Conservation (phyloP, 1,139 yeast genomes). For the Tardiomyces blankii region DNA sequence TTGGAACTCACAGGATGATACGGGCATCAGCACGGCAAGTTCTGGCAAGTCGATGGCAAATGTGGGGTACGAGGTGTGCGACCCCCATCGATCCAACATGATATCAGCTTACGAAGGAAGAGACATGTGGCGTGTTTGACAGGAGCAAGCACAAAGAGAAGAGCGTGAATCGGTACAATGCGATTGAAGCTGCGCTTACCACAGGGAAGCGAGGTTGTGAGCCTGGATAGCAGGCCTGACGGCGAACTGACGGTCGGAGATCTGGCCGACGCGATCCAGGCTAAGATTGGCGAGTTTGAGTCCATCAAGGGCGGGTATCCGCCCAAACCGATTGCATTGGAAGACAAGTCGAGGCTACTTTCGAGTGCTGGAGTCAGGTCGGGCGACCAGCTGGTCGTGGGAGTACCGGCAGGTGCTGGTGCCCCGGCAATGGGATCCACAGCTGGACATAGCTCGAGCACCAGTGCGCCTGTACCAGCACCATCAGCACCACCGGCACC, state of each 20-base stretch:
- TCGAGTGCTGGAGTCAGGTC: constrained; percentile 35
- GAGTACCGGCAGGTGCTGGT: constrained; percentile 6
- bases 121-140: too few species aligned
- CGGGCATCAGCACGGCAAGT: too few species aligned
- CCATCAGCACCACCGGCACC: neutral
- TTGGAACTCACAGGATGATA: too few species aligned
- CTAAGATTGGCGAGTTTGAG: constrained; percentile 7
- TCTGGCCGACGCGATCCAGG: constrained; percentile 10
- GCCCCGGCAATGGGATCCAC: neutral
- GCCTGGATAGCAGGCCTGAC: constrained; percentile 7
- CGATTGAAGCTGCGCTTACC: constrained; percentile 17
- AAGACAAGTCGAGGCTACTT: constrained; percentile 17
- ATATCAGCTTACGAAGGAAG: too few species aligned
- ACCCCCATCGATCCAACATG: too few species aligned
- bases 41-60: too few species aligned
- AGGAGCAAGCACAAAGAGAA: too few species aligned
- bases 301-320: constrained; percentile 49
- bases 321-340: constrained; percentile 35
- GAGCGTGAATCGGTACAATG: constrained; percentile 9
- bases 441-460: neutral
- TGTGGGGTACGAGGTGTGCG: too few species aligned
- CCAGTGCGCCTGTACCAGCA: too few species aligned
- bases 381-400: constrained; percentile 48
- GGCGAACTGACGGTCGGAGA: constrained; percentile 19
- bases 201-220: constrained; percentile 12